Conservation (phyloP, 495 filamentous ascomycete genomes). For the Aspergillus bridgeri region DNA sequence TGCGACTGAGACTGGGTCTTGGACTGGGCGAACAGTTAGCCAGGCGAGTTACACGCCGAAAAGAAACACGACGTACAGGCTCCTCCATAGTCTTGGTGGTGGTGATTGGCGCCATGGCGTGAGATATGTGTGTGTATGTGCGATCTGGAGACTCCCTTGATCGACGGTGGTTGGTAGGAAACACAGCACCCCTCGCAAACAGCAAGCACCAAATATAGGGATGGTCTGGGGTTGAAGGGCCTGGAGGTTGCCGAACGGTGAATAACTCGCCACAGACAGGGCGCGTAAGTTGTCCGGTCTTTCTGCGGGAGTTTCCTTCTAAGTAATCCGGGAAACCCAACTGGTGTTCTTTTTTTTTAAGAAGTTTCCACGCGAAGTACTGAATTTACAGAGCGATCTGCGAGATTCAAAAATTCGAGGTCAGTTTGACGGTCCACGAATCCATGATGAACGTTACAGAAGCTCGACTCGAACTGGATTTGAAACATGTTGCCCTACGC, state of each 20-base stretch:
- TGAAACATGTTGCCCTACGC: conserved; percentile 19
- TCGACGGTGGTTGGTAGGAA: not conserved
- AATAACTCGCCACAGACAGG: not conserved
- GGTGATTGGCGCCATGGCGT: conserved; percentile 31
- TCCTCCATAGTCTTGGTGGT: conserved; percentile 29
- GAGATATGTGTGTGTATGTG: too few relatives aligned
- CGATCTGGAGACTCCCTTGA: not conserved
- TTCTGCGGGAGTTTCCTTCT: not conserved
- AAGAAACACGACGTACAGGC: conserved; percentile 22
- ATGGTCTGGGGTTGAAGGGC: not conserved
- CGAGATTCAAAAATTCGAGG: conserved; percentile 13
- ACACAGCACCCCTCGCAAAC: not conserved
- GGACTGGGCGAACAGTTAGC: not conserved
- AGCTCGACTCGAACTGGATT: conserved; percentile 10
- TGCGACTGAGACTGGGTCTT: not conserved
- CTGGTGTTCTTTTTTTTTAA: not conserved
- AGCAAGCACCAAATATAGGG: not conserved
- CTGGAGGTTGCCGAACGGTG: not conserved
- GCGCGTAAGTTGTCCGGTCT: not conserved
- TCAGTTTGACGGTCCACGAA: conserved; percentile 20
- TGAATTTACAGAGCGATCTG: conserved; percentile 19
- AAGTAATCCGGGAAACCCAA: not conserved
- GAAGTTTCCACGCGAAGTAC: conserved; percentile 4
- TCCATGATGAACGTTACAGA: conserved; percentile 16
- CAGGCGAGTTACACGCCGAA: too few relatives aligned